phyloP scores from a whole-genome alignment of 2,329 filamentous ascomycete genomes.

The Pseudocercospora macadamiae region DNA sequence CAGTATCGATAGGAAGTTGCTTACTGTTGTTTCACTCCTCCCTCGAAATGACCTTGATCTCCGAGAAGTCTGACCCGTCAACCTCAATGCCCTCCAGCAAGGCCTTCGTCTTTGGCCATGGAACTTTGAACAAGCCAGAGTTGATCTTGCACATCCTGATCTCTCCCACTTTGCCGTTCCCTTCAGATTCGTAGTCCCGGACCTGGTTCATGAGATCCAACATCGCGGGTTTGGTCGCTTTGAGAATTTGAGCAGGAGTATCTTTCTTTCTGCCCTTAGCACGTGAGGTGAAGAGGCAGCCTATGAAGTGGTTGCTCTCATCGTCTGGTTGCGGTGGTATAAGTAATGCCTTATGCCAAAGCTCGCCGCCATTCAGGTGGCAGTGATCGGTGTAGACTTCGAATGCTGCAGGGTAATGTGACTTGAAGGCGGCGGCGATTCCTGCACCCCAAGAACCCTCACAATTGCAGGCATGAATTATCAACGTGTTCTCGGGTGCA shows the following conservation, averaged over 20 bases:
- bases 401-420: constrained; percentile 56
- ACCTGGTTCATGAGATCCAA: constrained; percentile 52
- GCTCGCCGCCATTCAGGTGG: constrained; percentile 34
- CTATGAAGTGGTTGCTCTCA: constrained; percentile 54
- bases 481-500: constrained; percentile 52
- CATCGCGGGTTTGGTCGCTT: constrained; percentile 54
- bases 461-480: constrained; percentile 65
- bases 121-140: constrained; percentile 59
- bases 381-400: constrained; percentile 54
- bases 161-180: constrained; percentile 20
- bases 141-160: constrained; percentile 49
- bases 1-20: too few species aligned
- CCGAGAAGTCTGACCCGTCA: constrained; percentile 19
- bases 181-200: constrained; percentile 29
- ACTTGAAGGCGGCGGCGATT: constrained; percentile 58
- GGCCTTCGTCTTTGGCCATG: constrained; percentile 54
- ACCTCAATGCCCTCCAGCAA: constrained; percentile 47
- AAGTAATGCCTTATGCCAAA: constrained; percentile 54
- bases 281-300: constrained; percentile 61
- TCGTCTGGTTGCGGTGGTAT: constrained; percentile 51
- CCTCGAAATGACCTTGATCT: constrained; percentile 27
- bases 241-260: constrained; percentile 49
- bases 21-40: too few species aligned
- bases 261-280: constrained; percentile 52
- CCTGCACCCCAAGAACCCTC: constrained; percentile 61